Conservation (phyloP, 148 eudicot genomes). For the Vaccinium corymbosum region DNA sequence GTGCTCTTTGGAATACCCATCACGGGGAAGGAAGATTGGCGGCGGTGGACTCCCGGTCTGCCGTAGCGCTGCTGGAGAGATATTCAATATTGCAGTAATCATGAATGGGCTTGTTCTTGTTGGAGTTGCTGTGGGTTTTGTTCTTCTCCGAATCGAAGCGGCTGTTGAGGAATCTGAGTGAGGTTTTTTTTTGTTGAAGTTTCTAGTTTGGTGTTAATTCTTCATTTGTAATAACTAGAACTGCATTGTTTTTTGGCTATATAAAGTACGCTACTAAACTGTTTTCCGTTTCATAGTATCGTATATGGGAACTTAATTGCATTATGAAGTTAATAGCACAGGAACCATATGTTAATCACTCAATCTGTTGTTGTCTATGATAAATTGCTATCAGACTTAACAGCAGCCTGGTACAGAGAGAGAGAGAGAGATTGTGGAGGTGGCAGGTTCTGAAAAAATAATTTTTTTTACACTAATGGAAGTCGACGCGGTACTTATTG, state of each 20-base stretch:
- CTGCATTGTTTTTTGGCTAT: slow-evolving; percentile 11
- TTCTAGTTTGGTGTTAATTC: not conserved
- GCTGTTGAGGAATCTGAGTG: slow-evolving; percentile 39
- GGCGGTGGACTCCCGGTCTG: slow-evolving; percentile 40
- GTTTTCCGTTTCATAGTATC: not conserved
- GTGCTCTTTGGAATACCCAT: slow-evolving; percentile 27
- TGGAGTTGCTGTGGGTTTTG: slow-evolving; percentile 50
- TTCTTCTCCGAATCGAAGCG: slow-evolving; percentile 45
- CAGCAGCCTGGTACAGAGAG: too few species aligned
- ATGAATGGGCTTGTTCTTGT: slow-evolving; percentile 38
- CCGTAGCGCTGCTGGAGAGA: slow-evolving; percentile 36
- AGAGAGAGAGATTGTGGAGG: too few species aligned
- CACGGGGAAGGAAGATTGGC: slow-evolving; percentile 14
- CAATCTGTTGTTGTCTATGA: not conserved
- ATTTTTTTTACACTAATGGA: too few species aligned
- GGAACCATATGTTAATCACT: not conserved
- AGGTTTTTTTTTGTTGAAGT: not conserved
- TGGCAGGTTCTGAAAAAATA: too few species aligned
- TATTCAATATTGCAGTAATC: slow-evolving; percentile 44
- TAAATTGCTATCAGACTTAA: not conserved
- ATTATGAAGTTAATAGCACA: not conserved
- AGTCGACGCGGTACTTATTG: too few species aligned
- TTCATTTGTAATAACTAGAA: not conserved
- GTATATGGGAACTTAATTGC: not conserved
- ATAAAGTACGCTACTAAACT: not conserved